Base-by-base conservation (phyloP, 2,329 filamentous ascomycete species). In the Sphaceloma murrayae region DNA sequence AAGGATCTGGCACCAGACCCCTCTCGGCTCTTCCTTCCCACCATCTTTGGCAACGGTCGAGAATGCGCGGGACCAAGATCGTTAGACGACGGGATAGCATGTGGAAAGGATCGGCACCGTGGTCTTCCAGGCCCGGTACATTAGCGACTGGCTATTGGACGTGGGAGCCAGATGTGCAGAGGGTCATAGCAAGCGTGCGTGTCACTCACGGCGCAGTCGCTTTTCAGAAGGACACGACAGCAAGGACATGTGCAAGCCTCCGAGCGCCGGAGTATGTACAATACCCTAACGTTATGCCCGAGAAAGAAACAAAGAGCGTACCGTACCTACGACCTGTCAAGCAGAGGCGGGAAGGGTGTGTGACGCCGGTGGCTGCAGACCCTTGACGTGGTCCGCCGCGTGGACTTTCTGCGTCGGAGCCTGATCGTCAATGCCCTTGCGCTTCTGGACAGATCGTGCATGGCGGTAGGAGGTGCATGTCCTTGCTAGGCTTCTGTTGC, bases 281-380 rank as follows among this genome's bases (percentile, higher is more conserved):
- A n/a, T n/a, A n/a, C n/a, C n/a, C n/a, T n/a, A n/a, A n/a, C n/a
- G n/a, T n/a, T n/a, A 24, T 40, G 36, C 3, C 11, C 36, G 36
- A 40, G n/a, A 9, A 29, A 24, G 36, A 16, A 29, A 27, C 36
- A 14, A 40, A 17, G 24, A 22, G 10, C 21, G 21, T 21, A 26
- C n/a, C n/a, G n/a, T n/a, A n/a, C n/a, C n/a, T n/a, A n/a, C 36
- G 17, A 27, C 36, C 36, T 40, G 36, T 40, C 36, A 40, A 17
- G 11, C 4, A 11, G 8, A 19, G 13, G 30, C 14, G 21, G 18
- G 9, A 10, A 5, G 7, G 19, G 26, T 40, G 22, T 40, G 22
- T 40, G 36, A 40, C 36, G 36, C 36, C 36, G 36, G 36, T 40
- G 36, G 36, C 36, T 40, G 13, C 14, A 17, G 36, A 40, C 36